Evolutionary conservation across 1,139 yeast species (phyloP), one percentile per base, ranked within the genome.

Genomic region (Yamadazyma spencermartinsiae): DNA sequence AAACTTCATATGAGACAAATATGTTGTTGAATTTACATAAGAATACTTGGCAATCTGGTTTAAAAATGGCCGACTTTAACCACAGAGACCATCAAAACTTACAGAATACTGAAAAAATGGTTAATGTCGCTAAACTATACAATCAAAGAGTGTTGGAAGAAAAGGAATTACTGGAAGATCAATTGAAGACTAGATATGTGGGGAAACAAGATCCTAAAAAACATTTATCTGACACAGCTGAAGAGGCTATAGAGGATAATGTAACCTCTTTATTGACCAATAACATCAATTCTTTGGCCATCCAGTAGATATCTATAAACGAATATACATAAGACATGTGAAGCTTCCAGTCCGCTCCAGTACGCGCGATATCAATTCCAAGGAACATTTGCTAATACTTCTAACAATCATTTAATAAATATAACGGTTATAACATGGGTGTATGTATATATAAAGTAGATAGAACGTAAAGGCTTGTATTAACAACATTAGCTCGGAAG

Each of bases 141-240:
- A 89, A 92, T 35, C 84, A 83, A 57, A 78, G 98, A 58, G 94
- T 94, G 35, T 85, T 83, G 53, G 98, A 94, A 64, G 98, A 94
- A 60, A 84, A 85, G 58, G 96, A 88, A 51, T 72, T 92, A 51
- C 71, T 82, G 40, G 95, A 87, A 54, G 97, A 88, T 31, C 95
- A 87, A 60, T 77, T 90, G 54, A 88, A 88, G 63, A 92, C 97
- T 8, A 80, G 98, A 60, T 94, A 90, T 56, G 98, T 94, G 23
- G 99, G 99, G 52, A 90, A 89, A 60, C 97, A 92, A 64, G 98
- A 94, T 63, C 99, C 98, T 35, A 94, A 94, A 79, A 92, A 92
- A 68, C 99, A 94, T 68, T 74, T 94, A 56, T 79, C 86, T 35
- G 97, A 88, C 49, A 86, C 95, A 2, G 95, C 96, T 11, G 95